Conservation (phyloP, 352 stramenopile genomes). For the Phytophthora meadii region DNA sequence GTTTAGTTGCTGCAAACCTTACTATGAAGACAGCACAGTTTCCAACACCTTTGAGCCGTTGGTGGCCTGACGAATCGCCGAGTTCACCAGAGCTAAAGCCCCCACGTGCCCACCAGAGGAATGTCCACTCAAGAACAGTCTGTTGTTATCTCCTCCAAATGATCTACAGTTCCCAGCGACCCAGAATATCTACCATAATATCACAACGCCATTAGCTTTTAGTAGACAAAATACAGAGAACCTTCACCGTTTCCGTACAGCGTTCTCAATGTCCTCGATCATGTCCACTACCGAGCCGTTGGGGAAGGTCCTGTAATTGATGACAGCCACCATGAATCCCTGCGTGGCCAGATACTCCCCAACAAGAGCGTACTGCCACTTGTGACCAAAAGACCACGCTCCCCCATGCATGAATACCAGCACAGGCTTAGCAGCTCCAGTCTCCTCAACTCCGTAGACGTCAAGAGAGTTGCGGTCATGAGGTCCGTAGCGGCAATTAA, state of each 20-base stretch:
- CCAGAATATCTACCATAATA: slow-evolving; percentile 57
- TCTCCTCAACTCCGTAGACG: slow-evolving; percentile 55
- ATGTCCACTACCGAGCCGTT: slow-evolving; percentile 85
- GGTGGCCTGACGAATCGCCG: slow-evolving; percentile 45
- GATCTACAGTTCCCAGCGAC: slow-evolving; percentile 48
- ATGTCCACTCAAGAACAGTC: slow-evolving; percentile 69
- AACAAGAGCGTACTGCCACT: slow-evolving; percentile 82
- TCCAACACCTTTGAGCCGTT: slow-evolving; percentile 24
- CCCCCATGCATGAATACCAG: slow-evolving; percentile 93
- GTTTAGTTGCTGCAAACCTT: not conserved
- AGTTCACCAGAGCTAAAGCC: slow-evolving; percentile 63
- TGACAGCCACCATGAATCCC: slow-evolving; percentile 82
- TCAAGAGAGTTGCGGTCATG: slow-evolving; percentile 67
- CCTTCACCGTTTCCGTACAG: slow-evolving; percentile 38
- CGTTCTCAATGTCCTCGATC: slow-evolving; percentile 86
- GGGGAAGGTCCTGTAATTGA: slow-evolving; percentile 93
- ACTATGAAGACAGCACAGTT: not conserved
- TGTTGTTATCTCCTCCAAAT: slow-evolving; percentile 57
- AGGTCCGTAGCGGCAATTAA: slow-evolving; percentile 51
- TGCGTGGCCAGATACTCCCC: slow-evolving; percentile 63
- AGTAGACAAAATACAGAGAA: not conserved
- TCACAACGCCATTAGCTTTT: slow-evolving; percentile 9
- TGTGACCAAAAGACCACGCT: slow-evolving; percentile 83
- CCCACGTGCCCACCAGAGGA: slow-evolving; percentile 71
- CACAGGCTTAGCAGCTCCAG: slow-evolving; percentile 54